phyloP scores from a whole-genome alignment of 2,329 filamentous ascomycete species.

The Penicillium sp. region DNA sequence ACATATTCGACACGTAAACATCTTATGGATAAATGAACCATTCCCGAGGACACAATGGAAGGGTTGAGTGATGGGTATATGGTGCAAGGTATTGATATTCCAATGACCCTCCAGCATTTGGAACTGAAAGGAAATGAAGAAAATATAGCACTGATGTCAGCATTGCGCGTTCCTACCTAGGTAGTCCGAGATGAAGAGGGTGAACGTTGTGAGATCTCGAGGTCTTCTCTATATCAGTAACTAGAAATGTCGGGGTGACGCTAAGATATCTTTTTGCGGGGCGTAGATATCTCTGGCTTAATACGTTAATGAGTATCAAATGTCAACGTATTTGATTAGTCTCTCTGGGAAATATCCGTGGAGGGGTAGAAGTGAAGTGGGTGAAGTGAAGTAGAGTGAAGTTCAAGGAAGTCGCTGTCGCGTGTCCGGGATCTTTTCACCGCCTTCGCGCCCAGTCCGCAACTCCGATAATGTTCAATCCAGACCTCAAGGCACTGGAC shows the following conservation, averaged over 20 bases:
- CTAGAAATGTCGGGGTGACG: background rate
- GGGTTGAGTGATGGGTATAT: background rate
- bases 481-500: background rate
- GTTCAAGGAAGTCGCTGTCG: background rate
- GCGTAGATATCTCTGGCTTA: no score
- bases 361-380: background rate
- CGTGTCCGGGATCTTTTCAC: background rate
- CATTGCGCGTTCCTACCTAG: no score
- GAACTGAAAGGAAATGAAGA: background rate
- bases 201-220: background rate
- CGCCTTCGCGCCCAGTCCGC: slow-evolving; percentile 6
- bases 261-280: background rate
- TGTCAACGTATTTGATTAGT: no score
- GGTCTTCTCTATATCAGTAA: background rate
- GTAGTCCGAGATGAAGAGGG: background rate
- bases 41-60: background rate
- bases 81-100: background rate
- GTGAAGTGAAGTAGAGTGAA: background rate
- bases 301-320: background rate
- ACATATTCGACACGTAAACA: background rate
- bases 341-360: background rate
- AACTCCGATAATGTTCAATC: slow-evolving; percentile 7
- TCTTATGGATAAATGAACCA: background rate
- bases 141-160: background rate
- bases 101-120: background rate